These are phyloP conservation scores for Cryomyces minteri DNA, from an alignment of 495 filamentous ascomycete species.

Conservation along the genomic window DNA sequence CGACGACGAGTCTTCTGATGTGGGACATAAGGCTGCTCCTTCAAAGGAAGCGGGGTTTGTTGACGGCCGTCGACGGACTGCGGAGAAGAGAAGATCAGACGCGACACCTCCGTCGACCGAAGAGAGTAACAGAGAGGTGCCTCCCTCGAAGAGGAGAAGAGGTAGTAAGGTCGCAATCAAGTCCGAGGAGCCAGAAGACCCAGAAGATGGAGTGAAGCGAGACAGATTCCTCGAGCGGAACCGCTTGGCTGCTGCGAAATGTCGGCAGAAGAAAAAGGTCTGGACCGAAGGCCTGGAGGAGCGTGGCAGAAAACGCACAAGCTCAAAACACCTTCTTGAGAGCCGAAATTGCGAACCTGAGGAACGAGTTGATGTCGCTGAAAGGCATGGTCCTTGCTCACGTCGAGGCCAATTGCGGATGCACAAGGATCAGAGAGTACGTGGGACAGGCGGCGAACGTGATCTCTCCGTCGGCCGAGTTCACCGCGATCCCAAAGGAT, in stretches of 20 bases:
- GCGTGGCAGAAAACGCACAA: conserved; percentile 9
- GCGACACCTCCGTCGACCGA: neutral
- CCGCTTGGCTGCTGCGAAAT: conserved; percentile 69
- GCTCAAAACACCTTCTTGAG: conserved; percentile 8
- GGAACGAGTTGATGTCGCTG: conserved; percentile 22
- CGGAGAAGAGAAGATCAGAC: neutral
- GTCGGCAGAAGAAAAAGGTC: conserved; percentile 72
- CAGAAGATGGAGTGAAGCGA: conserved; percentile 9
- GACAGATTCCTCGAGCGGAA: conserved; percentile 57
- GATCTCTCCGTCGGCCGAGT: neutral
- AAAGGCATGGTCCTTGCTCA: conserved; percentile 26
- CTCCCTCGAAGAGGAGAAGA: neutral
- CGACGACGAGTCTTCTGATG: conserved; percentile 7
- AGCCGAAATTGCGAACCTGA: conserved; percentile 16
- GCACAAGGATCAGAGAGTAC: conserved; percentile 6
- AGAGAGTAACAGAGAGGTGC: neutral
- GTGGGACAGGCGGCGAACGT: neutral
- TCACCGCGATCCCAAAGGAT: too few relatives aligned
- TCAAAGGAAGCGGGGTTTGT: neutral
- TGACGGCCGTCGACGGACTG: neutral
- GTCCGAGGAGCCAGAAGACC: conserved; percentile 1
- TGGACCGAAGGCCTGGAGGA: conserved; percentile 13
- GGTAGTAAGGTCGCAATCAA: neutral
- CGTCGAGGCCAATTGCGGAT: conserved; percentile 19
- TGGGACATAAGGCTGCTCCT: neutral